Evolutionary conservation across 2,329 filamentous ascomycete species (phyloP).

Genomic region (Sporothrix curviconia): DNA sequence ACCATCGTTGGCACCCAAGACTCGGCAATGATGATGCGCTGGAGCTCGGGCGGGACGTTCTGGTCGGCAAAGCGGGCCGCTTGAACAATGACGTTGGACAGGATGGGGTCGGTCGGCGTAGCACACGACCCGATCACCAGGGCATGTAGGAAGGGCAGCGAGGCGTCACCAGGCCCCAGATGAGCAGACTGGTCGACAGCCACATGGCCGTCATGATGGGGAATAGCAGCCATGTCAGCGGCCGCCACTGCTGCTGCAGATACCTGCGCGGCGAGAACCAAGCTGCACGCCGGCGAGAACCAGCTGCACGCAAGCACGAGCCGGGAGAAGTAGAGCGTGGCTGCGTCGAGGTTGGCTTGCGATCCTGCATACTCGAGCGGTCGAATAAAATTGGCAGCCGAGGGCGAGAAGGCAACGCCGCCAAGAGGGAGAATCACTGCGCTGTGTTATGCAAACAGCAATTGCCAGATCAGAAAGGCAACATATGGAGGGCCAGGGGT

Average conservation of each 20-base stretch:
- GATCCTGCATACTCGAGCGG: conserved; percentile 66
- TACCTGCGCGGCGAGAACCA: conserved; percentile 80
- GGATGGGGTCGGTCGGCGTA: conserved; percentile 83
- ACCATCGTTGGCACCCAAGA: conserved; percentile 85
- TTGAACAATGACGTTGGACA: conserved; percentile 90
- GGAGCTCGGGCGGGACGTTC: conserved; percentile 74
- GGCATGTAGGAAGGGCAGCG: conserved; percentile 66
- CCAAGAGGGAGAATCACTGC: conserved; percentile 76
- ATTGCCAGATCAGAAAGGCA: neutral
- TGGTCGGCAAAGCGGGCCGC: conserved; percentile 69
- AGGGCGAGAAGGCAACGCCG: conserved; percentile 74
- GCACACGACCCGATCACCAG: conserved; percentile 77
- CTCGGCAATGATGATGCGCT: conserved; percentile 75
- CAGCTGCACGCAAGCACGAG: conserved; percentile 82
- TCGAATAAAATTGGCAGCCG: conserved; percentile 67
- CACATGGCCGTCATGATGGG: conserved; percentile 86
- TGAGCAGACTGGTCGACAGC: conserved; percentile 68
- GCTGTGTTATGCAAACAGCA: neutral
- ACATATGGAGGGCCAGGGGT: neutral
- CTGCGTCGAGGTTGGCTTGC: conserved; percentile 54
- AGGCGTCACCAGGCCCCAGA: conserved; percentile 67
- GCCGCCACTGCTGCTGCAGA: conserved; percentile 69
- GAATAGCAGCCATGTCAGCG: conserved; percentile 66
- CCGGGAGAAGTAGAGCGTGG: conserved; percentile 78
- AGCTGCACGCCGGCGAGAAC: conserved; percentile 84